Conservation (phyloP, 73 alveolate species). For the Blepharisma japonicum region DNA sequence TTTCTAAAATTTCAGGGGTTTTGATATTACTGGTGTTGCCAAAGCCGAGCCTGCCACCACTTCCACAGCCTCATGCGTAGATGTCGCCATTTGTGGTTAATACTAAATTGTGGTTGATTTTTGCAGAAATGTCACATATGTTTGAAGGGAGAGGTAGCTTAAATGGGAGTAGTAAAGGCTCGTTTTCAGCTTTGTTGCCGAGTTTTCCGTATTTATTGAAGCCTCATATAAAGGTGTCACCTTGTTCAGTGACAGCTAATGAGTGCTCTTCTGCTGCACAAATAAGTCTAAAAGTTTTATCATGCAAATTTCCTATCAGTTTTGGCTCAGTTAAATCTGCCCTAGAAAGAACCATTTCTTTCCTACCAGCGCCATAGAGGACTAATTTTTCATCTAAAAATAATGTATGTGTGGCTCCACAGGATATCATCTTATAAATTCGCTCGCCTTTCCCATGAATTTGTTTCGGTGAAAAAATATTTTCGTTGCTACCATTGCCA, state of each 20-base stretch:
- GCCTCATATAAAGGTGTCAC: constrained; percentile 21
- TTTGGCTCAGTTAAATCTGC: neutral
- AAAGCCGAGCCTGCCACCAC: constrained; percentile 66
- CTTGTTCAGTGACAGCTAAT: constrained; percentile 31
- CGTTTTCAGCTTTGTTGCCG: constrained; percentile 11
- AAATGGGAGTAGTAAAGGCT: neutral
- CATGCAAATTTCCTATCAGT: neutral
- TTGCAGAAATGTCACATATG: constrained; percentile 42
- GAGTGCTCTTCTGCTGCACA: constrained; percentile 87
- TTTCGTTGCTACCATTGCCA: constrained; percentile 39
- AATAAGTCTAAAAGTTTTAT: neutral
- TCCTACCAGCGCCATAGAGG: neutral
- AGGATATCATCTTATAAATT: constrained; percentile 70
- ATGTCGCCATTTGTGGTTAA: constrained; percentile 50
- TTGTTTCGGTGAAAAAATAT: constrained; percentile 64
- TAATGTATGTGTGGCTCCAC: constrained; percentile 64
- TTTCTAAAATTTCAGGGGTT: constrained; percentile 29
- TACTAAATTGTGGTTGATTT: constrained; percentile 56
- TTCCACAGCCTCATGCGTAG: constrained; percentile 55
- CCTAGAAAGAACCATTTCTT: constrained; percentile 1
- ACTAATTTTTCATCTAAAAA: neutral
- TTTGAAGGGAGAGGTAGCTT: neutral
- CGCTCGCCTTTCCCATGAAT: constrained; percentile 68
- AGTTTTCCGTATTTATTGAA: constrained; percentile 20
- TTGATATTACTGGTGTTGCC: constrained; percentile 19